Evolutionary conservation across 2,329 filamentous ascomycete genomes (phyloP).

Genomic region (Scedosporium boydii): DNA sequence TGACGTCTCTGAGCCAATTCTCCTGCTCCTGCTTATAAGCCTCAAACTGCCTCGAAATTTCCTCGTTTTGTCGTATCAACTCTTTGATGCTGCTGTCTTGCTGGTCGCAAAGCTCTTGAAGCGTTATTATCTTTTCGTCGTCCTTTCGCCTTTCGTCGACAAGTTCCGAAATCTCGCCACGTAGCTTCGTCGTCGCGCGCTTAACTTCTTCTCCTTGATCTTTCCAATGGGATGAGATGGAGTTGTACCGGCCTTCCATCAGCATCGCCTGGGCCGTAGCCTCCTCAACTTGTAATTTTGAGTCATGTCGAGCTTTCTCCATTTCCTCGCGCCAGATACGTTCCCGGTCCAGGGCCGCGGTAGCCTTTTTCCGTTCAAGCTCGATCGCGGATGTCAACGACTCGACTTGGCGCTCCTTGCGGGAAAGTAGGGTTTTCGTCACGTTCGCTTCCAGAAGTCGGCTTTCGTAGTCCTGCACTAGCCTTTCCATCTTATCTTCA

Average conservation of each 20-base stretch:
- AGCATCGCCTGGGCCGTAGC: constrained; percentile 56
- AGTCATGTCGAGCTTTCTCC: constrained; percentile 50
- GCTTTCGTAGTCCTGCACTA: constrained; percentile 59
- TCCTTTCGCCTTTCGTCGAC: constrained; percentile 47
- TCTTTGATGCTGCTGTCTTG: constrained; percentile 59
- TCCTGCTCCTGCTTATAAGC: constrained; percentile 57
- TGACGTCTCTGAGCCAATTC: constrained; percentile 48
- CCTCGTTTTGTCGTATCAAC: constrained; percentile 50
- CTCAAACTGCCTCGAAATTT: constrained; percentile 50
- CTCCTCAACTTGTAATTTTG: constrained; percentile 54
- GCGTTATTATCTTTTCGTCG: constrained; percentile 52
- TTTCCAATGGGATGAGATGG: constrained; percentile 56
- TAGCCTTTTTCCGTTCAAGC: constrained; percentile 51
- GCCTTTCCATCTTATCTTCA: constrained; percentile 62
- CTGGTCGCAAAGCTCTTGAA: constrained; percentile 63
- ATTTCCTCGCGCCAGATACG: constrained; percentile 53
- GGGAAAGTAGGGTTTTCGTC: constrained; percentile 59
- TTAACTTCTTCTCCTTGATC: constrained; percentile 56
- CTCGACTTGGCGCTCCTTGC: constrained; percentile 67
- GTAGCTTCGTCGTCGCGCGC: constrained; percentile 37
- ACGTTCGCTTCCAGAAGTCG: constrained; percentile 60
- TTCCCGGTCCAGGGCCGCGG: constrained; percentile 50
- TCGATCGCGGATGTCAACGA: constrained; percentile 56
- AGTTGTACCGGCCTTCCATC: constrained; percentile 61
- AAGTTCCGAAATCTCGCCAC: constrained; percentile 43